Evolutionary conservation across 139 green algal genomes (phyloP).

Genomic region (Tetratostichococcus sp.): DNA sequence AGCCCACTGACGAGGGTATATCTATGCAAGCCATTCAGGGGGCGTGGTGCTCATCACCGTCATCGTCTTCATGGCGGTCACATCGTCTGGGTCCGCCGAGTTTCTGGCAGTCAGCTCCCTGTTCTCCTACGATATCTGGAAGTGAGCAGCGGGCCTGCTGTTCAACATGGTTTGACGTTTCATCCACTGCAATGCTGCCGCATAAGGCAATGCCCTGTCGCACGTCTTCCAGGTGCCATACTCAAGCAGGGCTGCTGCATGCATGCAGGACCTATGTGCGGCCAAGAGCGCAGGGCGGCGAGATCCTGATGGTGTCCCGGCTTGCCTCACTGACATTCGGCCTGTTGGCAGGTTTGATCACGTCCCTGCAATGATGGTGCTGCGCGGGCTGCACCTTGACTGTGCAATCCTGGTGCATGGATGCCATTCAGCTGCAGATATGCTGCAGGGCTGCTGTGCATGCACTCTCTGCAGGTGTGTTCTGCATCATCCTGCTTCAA

Average conservation of each 20-base stretch:
- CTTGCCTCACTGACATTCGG: slow-evolving; percentile 34
- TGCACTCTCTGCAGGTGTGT: too few relatives aligned
- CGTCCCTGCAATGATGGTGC: too few relatives aligned
- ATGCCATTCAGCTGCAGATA: too few relatives aligned
- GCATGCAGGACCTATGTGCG: not conserved
- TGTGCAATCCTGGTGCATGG: too few relatives aligned
- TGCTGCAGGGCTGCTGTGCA: too few relatives aligned
- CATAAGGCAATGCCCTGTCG: not conserved
- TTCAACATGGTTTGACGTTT: not conserved
- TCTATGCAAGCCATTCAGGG: slow-evolving; percentile 10
- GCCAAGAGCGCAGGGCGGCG: slow-evolving; percentile 43
- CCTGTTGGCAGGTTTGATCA: too few relatives aligned
- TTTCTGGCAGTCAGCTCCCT: slow-evolving; percentile 86
- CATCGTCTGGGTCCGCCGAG: slow-evolving; percentile 78
- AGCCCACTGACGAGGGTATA: too few relatives aligned
- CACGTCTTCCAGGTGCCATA: too few relatives aligned
- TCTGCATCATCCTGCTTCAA: slow-evolving; percentile 69
- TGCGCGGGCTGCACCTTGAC: too few relatives aligned
- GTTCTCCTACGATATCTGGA: slow-evolving; percentile 73
- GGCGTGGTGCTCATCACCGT: slow-evolving; percentile 60
- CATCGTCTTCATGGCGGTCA: slow-evolving; percentile 87
- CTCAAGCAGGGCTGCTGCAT: not conserved
- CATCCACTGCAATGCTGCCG: not conserved
- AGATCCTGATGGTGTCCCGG: slow-evolving; percentile 57
- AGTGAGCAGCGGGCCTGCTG: not conserved